A percentile compares a stretch with the other conserved stretches of the same genome.
Evolutionary conservation across 1,284 basidiomycete genomes (phyloP).

Genomic region (Ustilago hordei): DNA sequence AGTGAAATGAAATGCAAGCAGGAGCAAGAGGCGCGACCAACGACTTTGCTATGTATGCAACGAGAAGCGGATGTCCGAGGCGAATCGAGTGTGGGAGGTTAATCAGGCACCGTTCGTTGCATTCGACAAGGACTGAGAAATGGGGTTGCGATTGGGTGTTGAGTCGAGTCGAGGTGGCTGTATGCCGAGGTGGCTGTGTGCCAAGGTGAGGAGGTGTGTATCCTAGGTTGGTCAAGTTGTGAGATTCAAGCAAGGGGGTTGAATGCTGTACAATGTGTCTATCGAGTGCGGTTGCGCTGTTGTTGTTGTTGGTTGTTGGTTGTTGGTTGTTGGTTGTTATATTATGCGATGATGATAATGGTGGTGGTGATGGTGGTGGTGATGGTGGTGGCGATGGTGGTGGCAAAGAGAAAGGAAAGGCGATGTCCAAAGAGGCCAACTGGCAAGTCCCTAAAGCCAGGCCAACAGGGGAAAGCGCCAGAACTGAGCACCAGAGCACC

Average conservation of each 20-base stretch:
- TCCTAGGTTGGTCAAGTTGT: not conserved
- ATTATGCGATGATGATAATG: conserved; percentile 6
- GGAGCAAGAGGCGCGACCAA: not conserved
- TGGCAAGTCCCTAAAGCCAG: not conserved
- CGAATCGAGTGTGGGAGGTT: not conserved
- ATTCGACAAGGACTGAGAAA: not conserved
- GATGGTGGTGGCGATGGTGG: no score
- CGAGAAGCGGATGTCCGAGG: not conserved
- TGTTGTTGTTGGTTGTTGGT: no score
- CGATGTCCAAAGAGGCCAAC: not conserved
- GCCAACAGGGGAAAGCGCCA: not conserved
- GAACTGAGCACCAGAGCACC: not conserved
- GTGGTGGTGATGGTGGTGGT: not conserved
- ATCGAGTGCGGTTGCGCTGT: no score
- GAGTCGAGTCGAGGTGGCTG: not conserved
- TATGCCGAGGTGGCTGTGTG: not conserved
- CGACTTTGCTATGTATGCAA: not conserved
- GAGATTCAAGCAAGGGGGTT: not conserved
- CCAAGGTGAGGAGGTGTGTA: not conserved
- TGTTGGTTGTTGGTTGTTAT: not conserved
- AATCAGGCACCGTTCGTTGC: not conserved
- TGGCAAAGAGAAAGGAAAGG: not conserved
- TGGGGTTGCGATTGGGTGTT: not conserved
- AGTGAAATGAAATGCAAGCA: not conserved
- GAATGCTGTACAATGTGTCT: not conserved